Percentiles rank a stretch among this genome's conserved stretches.
Conservation (phyloP, 2,329 filamentous ascomycete genomes). For the Fonsecaea pedrosoi region DNA sequence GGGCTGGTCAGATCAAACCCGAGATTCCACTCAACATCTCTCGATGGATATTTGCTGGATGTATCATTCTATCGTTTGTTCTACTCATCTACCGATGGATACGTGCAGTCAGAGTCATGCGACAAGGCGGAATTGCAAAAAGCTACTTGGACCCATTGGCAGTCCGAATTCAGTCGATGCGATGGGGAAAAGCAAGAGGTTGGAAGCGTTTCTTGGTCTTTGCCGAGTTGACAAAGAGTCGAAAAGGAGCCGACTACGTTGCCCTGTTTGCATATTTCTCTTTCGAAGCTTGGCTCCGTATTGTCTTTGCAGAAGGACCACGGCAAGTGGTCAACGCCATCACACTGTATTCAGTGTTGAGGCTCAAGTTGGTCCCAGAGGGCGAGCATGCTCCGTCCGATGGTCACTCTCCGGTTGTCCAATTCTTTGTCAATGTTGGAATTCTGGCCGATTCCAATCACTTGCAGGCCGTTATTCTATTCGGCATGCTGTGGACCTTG, state of each 20-base stretch:
- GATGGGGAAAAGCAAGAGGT: constrained; percentile 75
- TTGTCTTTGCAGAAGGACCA: constrained; percentile 88
- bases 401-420: constrained; percentile 68
- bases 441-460: constrained; percentile 74
- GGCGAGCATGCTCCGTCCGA: constrained; percentile 60
- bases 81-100: constrained; percentile 82
- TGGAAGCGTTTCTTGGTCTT: constrained; percentile 94
- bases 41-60: constrained; percentile 93
- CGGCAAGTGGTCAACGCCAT: constrained; percentile 89
- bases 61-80: constrained; percentile 88
- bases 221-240: constrained; percentile 85
- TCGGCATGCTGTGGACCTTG: constrained; percentile 90
- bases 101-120: constrained; percentile 80
- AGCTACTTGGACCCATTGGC: constrained; percentile 90
- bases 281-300: constrained; percentile 82
- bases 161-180: constrained; percentile 80
- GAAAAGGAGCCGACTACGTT: constrained; percentile 87
- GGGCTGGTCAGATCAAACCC: constrained; percentile 83
- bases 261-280: constrained; percentile 91
- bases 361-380: constrained; percentile 71
- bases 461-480: constrained; percentile 81
- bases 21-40: constrained; percentile 77
- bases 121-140: constrained; percentile 82
- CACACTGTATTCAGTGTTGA: constrained; percentile 84
- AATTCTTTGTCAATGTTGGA: constrained; percentile 84